Percentiles rank a stretch among this genome's conserved stretches.
phyloP scores from a whole-genome alignment of 768 basidiomycete species.

The Cantharellus cinnabarinus region DNA sequence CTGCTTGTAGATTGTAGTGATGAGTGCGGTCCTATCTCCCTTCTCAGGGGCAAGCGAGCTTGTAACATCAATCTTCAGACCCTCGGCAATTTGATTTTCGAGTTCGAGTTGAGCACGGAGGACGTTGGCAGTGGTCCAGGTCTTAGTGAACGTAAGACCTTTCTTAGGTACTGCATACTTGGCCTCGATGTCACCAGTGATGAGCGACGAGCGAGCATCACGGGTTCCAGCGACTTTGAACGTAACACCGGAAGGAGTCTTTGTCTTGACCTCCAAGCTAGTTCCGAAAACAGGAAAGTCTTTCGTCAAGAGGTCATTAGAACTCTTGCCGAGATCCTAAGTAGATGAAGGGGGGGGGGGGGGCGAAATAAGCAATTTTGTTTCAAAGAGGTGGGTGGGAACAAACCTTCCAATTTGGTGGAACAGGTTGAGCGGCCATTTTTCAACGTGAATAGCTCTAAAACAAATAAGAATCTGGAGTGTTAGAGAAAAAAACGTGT shows the following conservation, averaged over 20 bases:
- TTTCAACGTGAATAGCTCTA: too few relatives aligned
- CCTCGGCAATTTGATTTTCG: conserved; percentile 93
- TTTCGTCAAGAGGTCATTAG: conserved; percentile 80
- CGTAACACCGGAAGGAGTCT: conserved; percentile 69
- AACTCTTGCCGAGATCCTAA: conserved; percentile 91
- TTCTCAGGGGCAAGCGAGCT: conserved; percentile 76
- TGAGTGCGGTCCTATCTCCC: conserved; percentile 57
- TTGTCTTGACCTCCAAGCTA: conserved; percentile 70
- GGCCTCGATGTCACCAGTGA: conserved; percentile 83
- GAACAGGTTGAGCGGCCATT: conserved; percentile 56
- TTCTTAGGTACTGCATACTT: conserved; percentile 84
- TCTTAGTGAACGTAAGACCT: conserved; percentile 83
- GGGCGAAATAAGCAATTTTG: background rate
- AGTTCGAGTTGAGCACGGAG: conserved; percentile 85
- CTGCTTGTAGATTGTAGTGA: conserved; percentile 85
- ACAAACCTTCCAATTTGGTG: conserved; percentile 86
- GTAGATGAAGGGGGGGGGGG: background rate
- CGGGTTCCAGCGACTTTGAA: conserved; percentile 85
- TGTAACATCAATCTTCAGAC: conserved; percentile 83
- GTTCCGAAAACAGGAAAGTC: conserved; percentile 71
- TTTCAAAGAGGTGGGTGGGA: background rate
- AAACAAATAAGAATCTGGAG: too few relatives aligned
- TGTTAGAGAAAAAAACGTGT: too few relatives aligned
- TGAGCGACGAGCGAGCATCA: conserved; percentile 50
- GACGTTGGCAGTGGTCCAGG: conserved; percentile 88